Evolutionary conservation across 2,329 filamentous ascomycete genomes (phyloP), one percentile per base, ranked within the genome.

Genomic region (Colletotrichum sp.): DNA sequence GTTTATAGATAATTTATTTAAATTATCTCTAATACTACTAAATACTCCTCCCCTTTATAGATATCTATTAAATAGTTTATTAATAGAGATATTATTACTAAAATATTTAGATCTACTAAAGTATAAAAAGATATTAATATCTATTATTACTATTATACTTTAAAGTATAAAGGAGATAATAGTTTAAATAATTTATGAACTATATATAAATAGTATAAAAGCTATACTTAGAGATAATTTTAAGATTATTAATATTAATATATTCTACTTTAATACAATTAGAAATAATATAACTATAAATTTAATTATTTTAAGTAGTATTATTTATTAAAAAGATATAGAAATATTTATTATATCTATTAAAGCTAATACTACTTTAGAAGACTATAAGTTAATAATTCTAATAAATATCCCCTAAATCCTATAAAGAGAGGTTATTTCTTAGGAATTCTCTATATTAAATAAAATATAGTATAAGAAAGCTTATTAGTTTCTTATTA

Each of bases 51-150:
- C 1, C 1, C 4, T 1, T 44, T 9, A 18, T 44, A 44, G 7
- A 2, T 44, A 44, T 2, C 3, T 44, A 18, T 0, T 44, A 44
- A 9, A 44, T 44, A 44, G 16, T 1, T 44, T 18, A 18, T 4
- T 44, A 44, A 2, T 44, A 44, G 4, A 44, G 7, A 44, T 44
- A 39, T 0, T 1, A 2, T 39, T 5, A 9, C 36, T 39, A 39
- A 39, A 5, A 0, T 1, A 4, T 2, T 0, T 18, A 5, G 4
- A 39, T 39, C 7, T 39, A 8, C 2, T 18, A 44, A 5, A 0
- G 3, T 44, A 44, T 44, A 18, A 3, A 44, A 44, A 2, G 1
- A 44, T 44, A 44, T 18, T 7, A 18, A 2, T 4, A 1, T 39
- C 15, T 44, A 36, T 2, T 16, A 8, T 8, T 8, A 7, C 7